Evolutionary conservation across 2,329 filamentous ascomycete species (phyloP).

Genomic region (Cercospora janseana): DNA sequence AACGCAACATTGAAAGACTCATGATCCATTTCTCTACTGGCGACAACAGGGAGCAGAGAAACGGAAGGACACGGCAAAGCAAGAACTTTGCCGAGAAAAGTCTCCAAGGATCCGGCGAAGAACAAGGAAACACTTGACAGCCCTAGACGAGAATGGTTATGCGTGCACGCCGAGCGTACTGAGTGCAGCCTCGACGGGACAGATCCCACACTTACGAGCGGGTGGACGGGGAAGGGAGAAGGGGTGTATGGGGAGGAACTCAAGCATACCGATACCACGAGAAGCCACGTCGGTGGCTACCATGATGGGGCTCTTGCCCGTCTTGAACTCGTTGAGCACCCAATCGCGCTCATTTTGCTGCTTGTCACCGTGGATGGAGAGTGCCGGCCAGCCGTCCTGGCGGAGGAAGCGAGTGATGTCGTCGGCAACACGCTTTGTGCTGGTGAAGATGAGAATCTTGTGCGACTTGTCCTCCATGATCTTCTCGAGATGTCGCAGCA

Average conservation of each 20-base stretch:
- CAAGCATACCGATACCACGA: constrained; percentile 99
- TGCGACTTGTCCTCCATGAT: constrained; percentile 95
- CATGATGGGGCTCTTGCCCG: constrained; percentile 99
- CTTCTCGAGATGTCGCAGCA: constrained; percentile 96
- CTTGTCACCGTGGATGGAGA: constrained; percentile 98
- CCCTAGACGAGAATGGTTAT: constrained; percentile 81
- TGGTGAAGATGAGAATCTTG: constrained; percentile 92
- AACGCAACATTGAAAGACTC: constrained; percentile 59
- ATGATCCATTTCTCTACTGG: constrained; percentile 63
- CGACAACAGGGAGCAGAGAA: constrained; percentile 76
- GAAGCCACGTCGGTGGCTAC: constrained; percentile 99
- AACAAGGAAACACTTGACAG: constrained; percentile 80
- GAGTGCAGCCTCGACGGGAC: constrained; percentile 73
- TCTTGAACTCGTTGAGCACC: constrained; percentile 99
- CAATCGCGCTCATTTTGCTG: constrained; percentile 99
- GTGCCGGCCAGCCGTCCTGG: constrained; percentile 95
- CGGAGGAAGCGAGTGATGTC: constrained; percentile 97
- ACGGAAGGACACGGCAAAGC: constrained; percentile 63
- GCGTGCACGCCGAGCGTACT: constrained; percentile 81
- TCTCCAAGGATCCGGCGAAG: constrained; percentile 86
- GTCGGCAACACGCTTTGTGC: constrained; percentile 86
- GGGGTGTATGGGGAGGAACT: constrained; percentile 45
- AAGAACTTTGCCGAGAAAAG: constrained; percentile 40
- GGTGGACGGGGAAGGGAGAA: constrained; percentile 36
- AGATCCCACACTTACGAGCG: constrained; percentile 60